Percentiles rank a stretch among this genome's conserved stretches.
phyloP scores from a whole-genome alignment of 2,329 filamentous ascomycete species.

The Colletotrichum filicis region DNA sequence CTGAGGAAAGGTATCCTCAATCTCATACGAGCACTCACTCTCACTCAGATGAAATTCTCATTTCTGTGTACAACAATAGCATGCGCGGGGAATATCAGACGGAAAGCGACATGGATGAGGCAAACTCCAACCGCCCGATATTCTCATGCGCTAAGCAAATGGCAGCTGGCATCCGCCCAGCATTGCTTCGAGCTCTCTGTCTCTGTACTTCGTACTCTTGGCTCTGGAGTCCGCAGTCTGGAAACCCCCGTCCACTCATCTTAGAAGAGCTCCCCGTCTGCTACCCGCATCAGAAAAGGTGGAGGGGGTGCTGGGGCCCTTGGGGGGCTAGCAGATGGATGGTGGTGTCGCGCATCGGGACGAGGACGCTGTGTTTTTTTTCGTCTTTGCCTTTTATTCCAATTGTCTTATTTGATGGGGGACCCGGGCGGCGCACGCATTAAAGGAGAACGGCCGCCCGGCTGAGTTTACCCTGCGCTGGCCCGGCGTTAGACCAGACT shows the following conservation, averaged over 20 bases:
- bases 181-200: background rate
- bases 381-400: background rate
- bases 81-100: background rate
- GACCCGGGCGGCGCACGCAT: conserved; percentile 16
- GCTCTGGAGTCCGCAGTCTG: background rate
- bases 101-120: conserved; percentile 7
- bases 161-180: background rate
- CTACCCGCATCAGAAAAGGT: background rate
- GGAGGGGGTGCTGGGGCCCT: background rate
- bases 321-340: conserved; percentile 1
- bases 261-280: background rate
- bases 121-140: conserved; percentile 9
- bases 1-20: background rate
- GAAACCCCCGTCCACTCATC: background rate
- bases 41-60: background rate
- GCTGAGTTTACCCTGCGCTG: conserved; percentile 26
- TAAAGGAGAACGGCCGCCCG: conserved; percentile 19
- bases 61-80: background rate
- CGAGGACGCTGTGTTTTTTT: background rate
- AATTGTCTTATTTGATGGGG: background rate
- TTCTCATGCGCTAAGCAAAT: background rate
- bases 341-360: conserved; percentile 12
- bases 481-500: conserved; percentile 15
- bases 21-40: background rate
- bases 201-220: background rate